Base-by-base conservation (phyloP, 2,329 filamentous ascomycete genomes). In the Phyllosticta paracitricarpa region DNA sequence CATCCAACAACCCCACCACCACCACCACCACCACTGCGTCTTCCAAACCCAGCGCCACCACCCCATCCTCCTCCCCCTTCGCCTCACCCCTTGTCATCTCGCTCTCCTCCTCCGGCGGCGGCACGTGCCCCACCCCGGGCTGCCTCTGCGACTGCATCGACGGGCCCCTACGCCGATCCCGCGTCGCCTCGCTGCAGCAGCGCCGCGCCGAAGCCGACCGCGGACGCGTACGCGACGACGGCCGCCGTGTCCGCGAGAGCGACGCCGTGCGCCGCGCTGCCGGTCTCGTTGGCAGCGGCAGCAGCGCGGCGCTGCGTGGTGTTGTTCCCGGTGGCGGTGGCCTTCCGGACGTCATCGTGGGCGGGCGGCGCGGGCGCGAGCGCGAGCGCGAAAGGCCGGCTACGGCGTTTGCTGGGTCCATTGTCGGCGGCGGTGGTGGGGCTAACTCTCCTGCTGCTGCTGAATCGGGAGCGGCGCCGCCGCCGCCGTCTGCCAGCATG, bases 71-170 rank as follows among this genome's bases (percentile, higher is more conserved):
- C 9, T 24, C 48, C 4, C 7, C 17, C 17, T 12, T 22, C 19
- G 19, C 40, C 12, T 48, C 14, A 7, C 40, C 40, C 14, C 40
- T 48, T 3, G 17, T 14, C 40, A 48, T 48, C 17, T 48, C 40
- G 40, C 40, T 48, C 40, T n/a, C 65, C 76, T 48, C 40, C 3
- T 48, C 40, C 17, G 40, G 40, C 7, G 78, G 81, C 64, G 83
- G 82, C 17, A 78, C 77, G 30, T 87, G 84, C 72, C 79, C 82
- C 2, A 83, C 79, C 7, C 77, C 79, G 56, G 84, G 82, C 19
- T 87, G 84, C 69, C 72, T 80, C 59, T 84, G 84, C 66, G 82
- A 84, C 66, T 86, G 84, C 65, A 79, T 79, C 1, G 76, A 78
- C 2, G 81, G 82, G 12, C 74, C 74, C 4, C 65, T 71, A 25